phyloP scores from a whole-genome alignment of 495 filamentous ascomycete species.

The Bacidia gigantensis region DNA sequence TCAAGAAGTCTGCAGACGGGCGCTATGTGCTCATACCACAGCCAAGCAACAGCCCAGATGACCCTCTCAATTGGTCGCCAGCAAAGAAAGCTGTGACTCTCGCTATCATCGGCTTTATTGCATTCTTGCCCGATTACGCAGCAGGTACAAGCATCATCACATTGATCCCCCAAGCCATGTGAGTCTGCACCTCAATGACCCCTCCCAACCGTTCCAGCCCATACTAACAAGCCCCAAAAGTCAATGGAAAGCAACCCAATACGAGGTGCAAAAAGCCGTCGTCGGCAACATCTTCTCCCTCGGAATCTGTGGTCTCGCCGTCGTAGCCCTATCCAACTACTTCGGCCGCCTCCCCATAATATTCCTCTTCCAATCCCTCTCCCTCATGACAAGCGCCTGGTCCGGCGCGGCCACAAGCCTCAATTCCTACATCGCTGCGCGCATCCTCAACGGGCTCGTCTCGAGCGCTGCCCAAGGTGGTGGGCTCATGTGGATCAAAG shows the following conservation, averaged over 20 bases:
- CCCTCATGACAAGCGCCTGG: slow-evolving; percentile 36
- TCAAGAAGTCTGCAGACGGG: slow-evolving; percentile 30
- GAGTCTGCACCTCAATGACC: slow-evolving; percentile 3
- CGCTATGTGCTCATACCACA: slow-evolving; percentile 46
- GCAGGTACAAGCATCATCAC: slow-evolving; percentile 40
- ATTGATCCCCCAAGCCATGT: slow-evolving; percentile 35
- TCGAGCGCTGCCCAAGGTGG: slow-evolving; percentile 37
- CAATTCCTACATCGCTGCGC: slow-evolving; percentile 40
- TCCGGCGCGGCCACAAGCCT: slow-evolving; percentile 37
- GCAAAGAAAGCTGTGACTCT: slow-evolving; percentile 42
- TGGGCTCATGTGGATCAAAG: slow-evolving; percentile 18
- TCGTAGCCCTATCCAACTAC: slow-evolving; percentile 39
- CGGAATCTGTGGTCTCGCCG: slow-evolving; percentile 39
- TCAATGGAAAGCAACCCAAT: slow-evolving; percentile 33
- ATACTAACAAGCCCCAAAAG: slow-evolving; percentile 12
- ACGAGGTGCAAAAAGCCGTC: slow-evolving; percentile 40
- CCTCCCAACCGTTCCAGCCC: not conserved
- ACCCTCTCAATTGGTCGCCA: slow-evolving; percentile 45
- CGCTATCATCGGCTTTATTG: slow-evolving; percentile 34
- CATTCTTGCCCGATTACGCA: slow-evolving; percentile 46
- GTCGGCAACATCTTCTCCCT: slow-evolving; percentile 47
- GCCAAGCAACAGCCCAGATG: slow-evolving; percentile 39
- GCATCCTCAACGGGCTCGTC: slow-evolving; percentile 48
- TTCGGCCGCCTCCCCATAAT: slow-evolving; percentile 47
- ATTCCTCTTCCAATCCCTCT: slow-evolving; percentile 39